Evolutionary conservation across 495 filamentous ascomycete species (phyloP).

Genomic region (Elaphomyces granulatus): DNA sequence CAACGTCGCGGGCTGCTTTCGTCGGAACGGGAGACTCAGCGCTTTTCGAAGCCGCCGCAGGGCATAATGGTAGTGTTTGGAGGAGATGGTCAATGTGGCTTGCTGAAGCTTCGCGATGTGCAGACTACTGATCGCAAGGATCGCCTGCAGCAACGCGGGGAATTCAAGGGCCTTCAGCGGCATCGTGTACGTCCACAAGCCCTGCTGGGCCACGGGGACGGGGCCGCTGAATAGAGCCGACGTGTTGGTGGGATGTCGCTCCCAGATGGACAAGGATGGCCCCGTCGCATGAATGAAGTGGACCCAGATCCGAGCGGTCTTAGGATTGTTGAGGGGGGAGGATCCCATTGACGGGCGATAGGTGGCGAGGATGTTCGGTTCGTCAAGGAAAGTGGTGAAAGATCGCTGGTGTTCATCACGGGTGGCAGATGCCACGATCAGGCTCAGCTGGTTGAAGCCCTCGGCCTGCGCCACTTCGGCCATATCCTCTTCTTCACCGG

Average conservation of each 20-base stretch:
- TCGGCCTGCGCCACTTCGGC: constrained; percentile 38
- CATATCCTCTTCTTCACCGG: constrained; percentile 47
- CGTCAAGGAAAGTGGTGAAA: constrained; percentile 51
- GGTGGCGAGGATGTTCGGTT: constrained; percentile 56
- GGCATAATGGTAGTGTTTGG: constrained; percentile 86
- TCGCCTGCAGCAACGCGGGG: constrained; percentile 76
- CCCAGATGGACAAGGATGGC: constrained; percentile 74
- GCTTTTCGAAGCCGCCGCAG: constrained; percentile 61
- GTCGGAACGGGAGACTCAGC: constrained; percentile 52
- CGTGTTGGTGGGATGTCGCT: constrained; percentile 68
- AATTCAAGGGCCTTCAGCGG: constrained; percentile 74
- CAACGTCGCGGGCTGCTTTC: constrained; percentile 67
- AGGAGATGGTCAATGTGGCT: constrained; percentile 55
- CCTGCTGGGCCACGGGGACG: constrained; percentile 54
- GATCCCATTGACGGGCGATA: constrained; percentile 63
- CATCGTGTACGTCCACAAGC: constrained; percentile 78
- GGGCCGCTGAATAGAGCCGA: constrained; percentile 52
- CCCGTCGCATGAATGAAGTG: constrained; percentile 89
- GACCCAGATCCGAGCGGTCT: constrained; percentile 75
- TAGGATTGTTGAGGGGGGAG: constrained; percentile 68
- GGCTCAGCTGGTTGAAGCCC: constrained; percentile 34
- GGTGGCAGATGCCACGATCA: constrained; percentile 35
- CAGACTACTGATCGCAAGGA: constrained; percentile 74
- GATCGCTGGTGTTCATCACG: constrained; percentile 38
- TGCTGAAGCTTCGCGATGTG: constrained; percentile 77